A percentile compares a stretch with the other conserved stretches of the same genome.
Conservation (phyloP, 352 stramenopile species). For the Phytophthora aleatoria region DNA sequence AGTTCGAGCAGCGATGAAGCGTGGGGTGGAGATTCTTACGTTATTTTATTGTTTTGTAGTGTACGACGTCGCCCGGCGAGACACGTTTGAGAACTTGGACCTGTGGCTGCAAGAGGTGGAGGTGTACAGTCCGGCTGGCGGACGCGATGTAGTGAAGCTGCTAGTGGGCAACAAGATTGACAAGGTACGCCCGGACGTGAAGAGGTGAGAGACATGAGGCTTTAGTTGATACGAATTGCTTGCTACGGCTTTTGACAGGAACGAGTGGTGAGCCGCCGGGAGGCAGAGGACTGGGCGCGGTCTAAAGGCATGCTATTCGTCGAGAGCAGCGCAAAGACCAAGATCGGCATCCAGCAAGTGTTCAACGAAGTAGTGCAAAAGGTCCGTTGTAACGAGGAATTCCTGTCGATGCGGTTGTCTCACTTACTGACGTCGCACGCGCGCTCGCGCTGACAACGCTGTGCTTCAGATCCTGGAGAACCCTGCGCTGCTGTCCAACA, state of each 20-base stretch:
- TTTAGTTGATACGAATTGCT: conserved; percentile 7
- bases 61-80: conserved; percentile 96
- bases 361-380: conserved; percentile 99
- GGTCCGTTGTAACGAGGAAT: conserved; percentile 46
- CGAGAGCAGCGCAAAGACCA: conserved; percentile 97
- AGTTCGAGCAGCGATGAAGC: conserved; percentile 8
- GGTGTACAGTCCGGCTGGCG: conserved; percentile 94
- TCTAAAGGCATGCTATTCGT: conserved; percentile 98
- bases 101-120: conserved; percentile 98
- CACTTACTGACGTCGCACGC: conserved; percentile 6
- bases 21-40: conserved; percentile 6
- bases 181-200: conserved; percentile 49
- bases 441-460: neutral
- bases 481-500: conserved; percentile 88
- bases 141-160: conserved; percentile 97
- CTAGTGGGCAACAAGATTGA: conserved; percentile 98
- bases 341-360: conserved; percentile 94
- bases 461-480: conserved; percentile 88
- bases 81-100: conserved; percentile 98
- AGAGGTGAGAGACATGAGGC: neutral
- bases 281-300: conserved; percentile 96
- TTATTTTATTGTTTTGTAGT: conserved; percentile 52
- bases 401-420: conserved; percentile 1
- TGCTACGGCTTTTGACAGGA: conserved; percentile 65
- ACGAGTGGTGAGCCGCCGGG: conserved; percentile 91